Evolutionary conservation across 2,329 filamentous ascomycete species (phyloP).

Genomic region (Nemania sp.): DNA sequence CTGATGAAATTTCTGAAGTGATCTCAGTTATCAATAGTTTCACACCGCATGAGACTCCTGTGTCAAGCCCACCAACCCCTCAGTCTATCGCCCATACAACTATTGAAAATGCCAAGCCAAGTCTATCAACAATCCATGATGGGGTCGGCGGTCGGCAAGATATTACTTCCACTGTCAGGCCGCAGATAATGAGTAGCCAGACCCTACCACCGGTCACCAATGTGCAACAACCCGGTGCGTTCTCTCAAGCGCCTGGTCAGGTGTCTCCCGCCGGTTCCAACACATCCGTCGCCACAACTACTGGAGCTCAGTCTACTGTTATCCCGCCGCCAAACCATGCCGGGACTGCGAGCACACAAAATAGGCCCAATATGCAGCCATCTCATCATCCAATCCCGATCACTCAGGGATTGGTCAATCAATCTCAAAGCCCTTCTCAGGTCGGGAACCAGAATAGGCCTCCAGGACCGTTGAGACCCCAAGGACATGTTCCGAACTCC

Average conservation of each 20-base stretch:
- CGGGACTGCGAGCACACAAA: neutral
- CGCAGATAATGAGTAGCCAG: slow-evolving; percentile 1
- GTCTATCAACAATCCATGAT: neutral
- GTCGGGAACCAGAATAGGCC: neutral
- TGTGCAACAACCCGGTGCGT: slow-evolving; percentile 6
- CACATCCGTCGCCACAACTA: neutral
- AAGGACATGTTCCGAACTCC: neutral
- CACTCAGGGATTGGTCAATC: neutral
- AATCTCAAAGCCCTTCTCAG: slow-evolving; percentile 1
- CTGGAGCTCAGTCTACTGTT: neutral
- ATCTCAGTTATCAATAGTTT: slow-evolving; percentile 26
- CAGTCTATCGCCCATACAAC: neutral
- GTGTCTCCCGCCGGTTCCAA: neutral
- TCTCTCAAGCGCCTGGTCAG: neutral
- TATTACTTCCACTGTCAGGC: neutral
- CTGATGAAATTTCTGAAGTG: slow-evolving; percentile 27
- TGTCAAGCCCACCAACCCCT: slow-evolving; percentile 1
- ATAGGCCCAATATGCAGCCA: neutral
- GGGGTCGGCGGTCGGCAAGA: neutral
- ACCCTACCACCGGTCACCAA: neutral
- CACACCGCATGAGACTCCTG: slow-evolving; percentile 16
- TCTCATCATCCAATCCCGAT: neutral
- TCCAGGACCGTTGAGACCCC: slow-evolving; percentile 1
- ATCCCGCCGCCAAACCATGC: slow-evolving; percentile 4
- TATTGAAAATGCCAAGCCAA: neutral